A percentile compares a stretch with the other conserved stretches of the same genome.
Evolutionary conservation across 169 alveolate genomes (phyloP).

Genomic region (Babesia bigemina): DNA sequence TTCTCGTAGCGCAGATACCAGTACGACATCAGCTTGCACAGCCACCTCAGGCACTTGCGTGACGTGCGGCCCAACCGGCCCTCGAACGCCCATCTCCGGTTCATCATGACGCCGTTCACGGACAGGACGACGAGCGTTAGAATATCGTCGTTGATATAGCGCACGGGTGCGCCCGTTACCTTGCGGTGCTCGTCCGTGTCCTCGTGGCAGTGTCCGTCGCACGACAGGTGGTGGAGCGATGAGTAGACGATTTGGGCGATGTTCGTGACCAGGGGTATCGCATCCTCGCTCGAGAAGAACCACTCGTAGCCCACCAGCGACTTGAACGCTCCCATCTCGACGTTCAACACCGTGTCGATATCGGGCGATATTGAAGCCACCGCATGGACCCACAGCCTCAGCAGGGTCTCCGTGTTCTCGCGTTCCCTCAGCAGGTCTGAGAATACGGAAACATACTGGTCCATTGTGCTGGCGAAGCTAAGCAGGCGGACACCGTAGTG

Average conservation of each 20-base stretch:
- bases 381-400: slow-evolving; percentile 43
- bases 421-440: slow-evolving; percentile 4
- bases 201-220: slow-evolving; percentile 25
- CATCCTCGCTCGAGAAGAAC: slow-evolving; percentile 24
- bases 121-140: slow-evolving; percentile 32
- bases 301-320: slow-evolving; percentile 59
- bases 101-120: slow-evolving; percentile 3
- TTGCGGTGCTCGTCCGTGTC: slow-evolving; percentile 17
- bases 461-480: slow-evolving; percentile 18
- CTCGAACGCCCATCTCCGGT: slow-evolving; percentile 7
- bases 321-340: slow-evolving; percentile 47
- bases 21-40: slow-evolving; percentile 41
- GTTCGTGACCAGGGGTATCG: slow-evolving; percentile 11
- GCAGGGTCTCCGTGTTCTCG: slow-evolving; percentile 17
- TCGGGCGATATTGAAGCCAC: slow-evolving; percentile 39
- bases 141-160: slow-evolving; percentile 47
- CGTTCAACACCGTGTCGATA: slow-evolving; percentile 35
- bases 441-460: slow-evolving; percentile 7
- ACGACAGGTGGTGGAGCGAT: slow-evolving; percentile 22
- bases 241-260: slow-evolving; percentile 9
- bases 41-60: slow-evolving; percentile 18
- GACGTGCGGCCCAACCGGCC: slow-evolving; percentile 23
- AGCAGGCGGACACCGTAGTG: slow-evolving; percentile 22
- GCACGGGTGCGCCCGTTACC: slow-evolving; percentile 13
- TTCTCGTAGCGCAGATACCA: slow-evolving; percentile 57